phyloP scores from a whole-genome alignment of 2,329 filamentous ascomycete species.

The Diaporthe sp. region DNA sequence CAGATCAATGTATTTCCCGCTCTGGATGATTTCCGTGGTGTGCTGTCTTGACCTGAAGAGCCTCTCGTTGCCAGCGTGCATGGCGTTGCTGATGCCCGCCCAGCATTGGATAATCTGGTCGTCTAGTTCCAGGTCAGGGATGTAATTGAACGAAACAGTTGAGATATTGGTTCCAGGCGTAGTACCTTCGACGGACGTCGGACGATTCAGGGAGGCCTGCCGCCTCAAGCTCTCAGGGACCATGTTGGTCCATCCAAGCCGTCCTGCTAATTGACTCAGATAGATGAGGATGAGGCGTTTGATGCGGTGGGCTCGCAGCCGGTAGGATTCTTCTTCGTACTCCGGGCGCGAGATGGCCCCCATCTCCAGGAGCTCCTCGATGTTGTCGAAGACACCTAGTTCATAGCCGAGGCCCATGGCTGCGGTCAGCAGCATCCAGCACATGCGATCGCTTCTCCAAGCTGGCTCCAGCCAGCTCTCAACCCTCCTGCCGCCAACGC shows the following conservation, averaged over 20 bases:
- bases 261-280: constrained; percentile 91
- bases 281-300: constrained; percentile 91
- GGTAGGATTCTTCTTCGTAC: constrained; percentile 82
- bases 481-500: constrained; percentile 86
- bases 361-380: constrained; percentile 77
- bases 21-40: constrained; percentile 90
- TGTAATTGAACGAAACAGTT: constrained; percentile 73
- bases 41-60: constrained; percentile 90
- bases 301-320: constrained; percentile 83
- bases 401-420: constrained; percentile 93
- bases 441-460: constrained; percentile 95
- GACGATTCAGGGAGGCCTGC: constrained; percentile 64
- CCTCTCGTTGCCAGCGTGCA: constrained; percentile 90
- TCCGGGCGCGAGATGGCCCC: constrained; percentile 72
- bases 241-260: constrained; percentile 94
- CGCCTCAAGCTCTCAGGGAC: constrained; percentile 77
- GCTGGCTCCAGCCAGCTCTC: constrained; percentile 97
- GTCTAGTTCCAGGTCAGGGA: constrained; percentile 75
- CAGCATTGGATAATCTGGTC: constrained; percentile 87
- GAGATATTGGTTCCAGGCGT: constrained; percentile 73
- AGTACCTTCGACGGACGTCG: constrained; percentile 65
- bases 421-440: constrained; percentile 96
- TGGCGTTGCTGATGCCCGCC: constrained; percentile 92
- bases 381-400: constrained; percentile 93
- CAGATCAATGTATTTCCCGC: constrained; percentile 83